A percentile compares a stretch with the other conserved stretches of the same genome.
Evolutionary conservation across 2,329 filamentous ascomycete genomes (phyloP).

Genomic region (Cyphellophora attinorum): DNA sequence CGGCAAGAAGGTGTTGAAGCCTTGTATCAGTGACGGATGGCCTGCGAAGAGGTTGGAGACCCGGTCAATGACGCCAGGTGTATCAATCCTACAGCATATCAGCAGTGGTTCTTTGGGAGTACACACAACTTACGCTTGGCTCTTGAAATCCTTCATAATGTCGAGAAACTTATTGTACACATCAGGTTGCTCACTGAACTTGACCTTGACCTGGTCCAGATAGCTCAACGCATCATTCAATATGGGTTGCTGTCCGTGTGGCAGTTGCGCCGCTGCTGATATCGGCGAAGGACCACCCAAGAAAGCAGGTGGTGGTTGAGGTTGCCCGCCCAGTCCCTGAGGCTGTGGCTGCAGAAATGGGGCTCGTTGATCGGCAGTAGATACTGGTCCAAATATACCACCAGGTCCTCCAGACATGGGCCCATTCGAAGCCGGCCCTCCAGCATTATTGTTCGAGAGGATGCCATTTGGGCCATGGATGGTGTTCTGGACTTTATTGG

Average conservation of each 20-base stretch:
- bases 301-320: constrained; percentile 41
- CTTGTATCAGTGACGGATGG: constrained; percentile 89
- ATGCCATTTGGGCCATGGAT: constrained; percentile 91
- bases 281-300: constrained; percentile 32
- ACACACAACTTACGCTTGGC: constrained; percentile 74
- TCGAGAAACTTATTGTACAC: constrained; percentile 96
- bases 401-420: constrained; percentile 49
- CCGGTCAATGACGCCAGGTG: constrained; percentile 90
- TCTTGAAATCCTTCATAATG: constrained; percentile 99
- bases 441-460: constrained; percentile 61
- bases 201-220: constrained; percentile 95
- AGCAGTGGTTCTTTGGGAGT: constrained; percentile 8
- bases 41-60: constrained; percentile 94
- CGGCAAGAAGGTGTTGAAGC: constrained; percentile 95
- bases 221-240: constrained; percentile 83
- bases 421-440: constrained; percentile 40
- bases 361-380: constrained; percentile 45
- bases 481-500: constrained; percentile 65
- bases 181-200: constrained; percentile 92
- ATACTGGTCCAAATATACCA: constrained; percentile 40
- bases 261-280: constrained; percentile 47
- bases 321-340: constrained; percentile 21
- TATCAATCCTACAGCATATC: constrained; percentile 62
- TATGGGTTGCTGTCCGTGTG: constrained; percentile 76
- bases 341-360: constrained; percentile 50